phyloP scores from a whole-genome alignment of 2,329 filamentous ascomycete species.

The Thelonectria rubi region DNA sequence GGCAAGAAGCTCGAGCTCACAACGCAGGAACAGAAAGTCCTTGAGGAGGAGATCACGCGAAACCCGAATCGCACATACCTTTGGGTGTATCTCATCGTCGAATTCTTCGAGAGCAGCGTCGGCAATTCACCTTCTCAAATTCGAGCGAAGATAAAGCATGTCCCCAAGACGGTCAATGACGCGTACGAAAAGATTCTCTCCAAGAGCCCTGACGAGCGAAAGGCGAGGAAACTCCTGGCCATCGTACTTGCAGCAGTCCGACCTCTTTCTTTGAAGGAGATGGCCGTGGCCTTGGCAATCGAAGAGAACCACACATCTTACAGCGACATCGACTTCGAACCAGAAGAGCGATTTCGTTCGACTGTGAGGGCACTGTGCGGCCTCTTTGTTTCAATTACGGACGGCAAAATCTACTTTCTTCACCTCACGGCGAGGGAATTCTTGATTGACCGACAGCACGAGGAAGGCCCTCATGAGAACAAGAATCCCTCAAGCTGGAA shows the following conservation, averaged over 20 bases:
- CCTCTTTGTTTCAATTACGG: slow-evolving; percentile 41
- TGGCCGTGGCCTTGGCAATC: slow-evolving; percentile 33
- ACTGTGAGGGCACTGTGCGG: slow-evolving; percentile 42
- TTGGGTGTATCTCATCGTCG: slow-evolving; percentile 38
- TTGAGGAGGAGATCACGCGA: background rate
- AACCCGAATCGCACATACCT: slow-evolving; percentile 39
- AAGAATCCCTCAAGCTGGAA: no score
- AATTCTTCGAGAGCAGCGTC: slow-evolving; percentile 23
- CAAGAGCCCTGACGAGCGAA: slow-evolving; percentile 18
- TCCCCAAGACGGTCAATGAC: slow-evolving; percentile 35
- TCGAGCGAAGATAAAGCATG: slow-evolving; percentile 14
- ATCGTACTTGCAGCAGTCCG: slow-evolving; percentile 39
- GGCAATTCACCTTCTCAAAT: slow-evolving; percentile 5
- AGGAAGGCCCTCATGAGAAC: no score
- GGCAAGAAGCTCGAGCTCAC: background rate
- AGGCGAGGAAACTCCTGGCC: slow-evolving; percentile 33
- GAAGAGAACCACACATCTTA: slow-evolving; percentile 11
- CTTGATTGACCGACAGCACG: slow-evolving; percentile 10
- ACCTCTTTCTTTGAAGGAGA: slow-evolving; percentile 37
- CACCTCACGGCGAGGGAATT: slow-evolving; percentile 38
- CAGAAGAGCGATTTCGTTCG: slow-evolving; percentile 19
- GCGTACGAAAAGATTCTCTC: slow-evolving; percentile 41
- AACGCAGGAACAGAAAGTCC: background rate
- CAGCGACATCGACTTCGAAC: slow-evolving; percentile 13
- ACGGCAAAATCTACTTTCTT: slow-evolving; percentile 32